A percentile compares a stretch with the other conserved stretches of the same genome.
Evolutionary conservation across 129 eudicot species (phyloP).

Genomic region (Helichrysum umbraculigerum): DNA sequence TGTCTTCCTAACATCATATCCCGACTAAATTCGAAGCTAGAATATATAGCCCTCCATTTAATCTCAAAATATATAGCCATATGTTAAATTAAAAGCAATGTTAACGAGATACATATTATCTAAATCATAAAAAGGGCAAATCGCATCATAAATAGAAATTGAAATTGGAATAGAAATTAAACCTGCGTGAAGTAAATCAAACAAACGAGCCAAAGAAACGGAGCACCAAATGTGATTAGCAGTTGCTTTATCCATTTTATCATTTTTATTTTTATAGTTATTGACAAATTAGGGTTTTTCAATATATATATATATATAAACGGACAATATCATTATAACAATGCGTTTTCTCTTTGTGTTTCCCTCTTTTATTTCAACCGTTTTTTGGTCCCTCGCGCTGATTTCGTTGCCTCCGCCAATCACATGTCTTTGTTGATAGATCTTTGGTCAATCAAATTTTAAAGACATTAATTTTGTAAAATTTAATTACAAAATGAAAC

Average conservation of each 20-base stretch:
- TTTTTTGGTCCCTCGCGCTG: constrained; percentile 3
- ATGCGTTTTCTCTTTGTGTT: constrained; percentile 27
- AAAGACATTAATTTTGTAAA: neutral
- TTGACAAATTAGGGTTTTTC: neutral
- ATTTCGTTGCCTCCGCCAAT: neutral
- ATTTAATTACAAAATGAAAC: no score
- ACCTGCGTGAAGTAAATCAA: constrained; percentile 97
- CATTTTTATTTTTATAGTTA: constrained; percentile 34
- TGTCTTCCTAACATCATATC: neutral
- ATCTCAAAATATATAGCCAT: neutral
- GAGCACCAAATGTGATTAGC: constrained; percentile 64
- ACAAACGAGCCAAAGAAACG: constrained; percentile 91
- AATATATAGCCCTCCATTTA: no score
- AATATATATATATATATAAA: neutral
- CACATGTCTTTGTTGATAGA: neutral
- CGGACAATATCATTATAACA: neutral
- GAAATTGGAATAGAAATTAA: neutral
- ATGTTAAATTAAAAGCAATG: neutral
- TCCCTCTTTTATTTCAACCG: constrained; percentile 27
- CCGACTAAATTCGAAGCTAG: neutral
- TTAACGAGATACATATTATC: neutral
- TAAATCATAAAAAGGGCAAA: neutral
- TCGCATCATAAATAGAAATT: neutral
- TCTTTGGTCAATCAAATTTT: neutral
- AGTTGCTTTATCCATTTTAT: constrained; percentile 60